Conservation (phyloP, 2,329 filamentous ascomycete species). For the Tolypocladium capitatum region DNA sequence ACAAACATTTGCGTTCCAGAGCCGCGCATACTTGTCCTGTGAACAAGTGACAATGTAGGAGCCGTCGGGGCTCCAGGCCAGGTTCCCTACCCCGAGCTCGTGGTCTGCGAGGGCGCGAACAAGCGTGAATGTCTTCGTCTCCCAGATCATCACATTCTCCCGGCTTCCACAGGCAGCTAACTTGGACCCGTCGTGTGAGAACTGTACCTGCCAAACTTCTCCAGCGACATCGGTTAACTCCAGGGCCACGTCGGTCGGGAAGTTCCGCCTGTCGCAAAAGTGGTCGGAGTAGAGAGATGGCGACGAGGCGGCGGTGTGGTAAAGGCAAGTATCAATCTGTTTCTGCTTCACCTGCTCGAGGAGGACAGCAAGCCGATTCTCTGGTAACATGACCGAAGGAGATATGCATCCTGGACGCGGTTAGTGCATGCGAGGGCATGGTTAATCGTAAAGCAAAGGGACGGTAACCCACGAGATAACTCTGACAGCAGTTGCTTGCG, state of each 20-base stretch:
- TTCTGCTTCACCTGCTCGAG: constrained; percentile 71
- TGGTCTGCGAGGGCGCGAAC: constrained; percentile 53
- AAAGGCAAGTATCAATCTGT: constrained; percentile 74
- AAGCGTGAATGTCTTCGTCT: constrained; percentile 56
- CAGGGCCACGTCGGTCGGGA: constrained; percentile 58
- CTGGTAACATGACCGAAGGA: constrained; percentile 91
- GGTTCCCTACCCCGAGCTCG: constrained; percentile 57
- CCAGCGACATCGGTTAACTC: constrained; percentile 62
- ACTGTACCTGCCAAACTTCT: constrained; percentile 85
- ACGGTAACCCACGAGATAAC: constrained; percentile 52
- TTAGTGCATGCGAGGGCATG: constrained; percentile 9
- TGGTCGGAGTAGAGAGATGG: constrained; percentile 88
- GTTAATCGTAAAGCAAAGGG: too few relatives aligned
- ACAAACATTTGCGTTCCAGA: constrained; percentile 62
- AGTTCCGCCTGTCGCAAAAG: constrained; percentile 63
- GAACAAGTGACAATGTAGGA: constrained; percentile 74
- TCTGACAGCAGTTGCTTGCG: constrained; percentile 64
- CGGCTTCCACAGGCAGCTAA: constrained; percentile 74
- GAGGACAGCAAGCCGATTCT: constrained; percentile 71
- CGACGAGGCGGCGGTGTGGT: constrained; percentile 67
- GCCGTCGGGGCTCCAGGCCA: constrained; percentile 89
- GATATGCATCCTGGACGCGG: constrained; percentile 62
- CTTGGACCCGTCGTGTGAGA: constrained; percentile 74
- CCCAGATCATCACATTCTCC: constrained; percentile 67
- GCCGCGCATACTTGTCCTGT: constrained; percentile 55